A percentile compares a stretch with the other conserved stretches of the same genome.
phyloP scores from a whole-genome alignment of 2,329 filamentous ascomycete species.

The Emericellopsis cladophorae region DNA sequence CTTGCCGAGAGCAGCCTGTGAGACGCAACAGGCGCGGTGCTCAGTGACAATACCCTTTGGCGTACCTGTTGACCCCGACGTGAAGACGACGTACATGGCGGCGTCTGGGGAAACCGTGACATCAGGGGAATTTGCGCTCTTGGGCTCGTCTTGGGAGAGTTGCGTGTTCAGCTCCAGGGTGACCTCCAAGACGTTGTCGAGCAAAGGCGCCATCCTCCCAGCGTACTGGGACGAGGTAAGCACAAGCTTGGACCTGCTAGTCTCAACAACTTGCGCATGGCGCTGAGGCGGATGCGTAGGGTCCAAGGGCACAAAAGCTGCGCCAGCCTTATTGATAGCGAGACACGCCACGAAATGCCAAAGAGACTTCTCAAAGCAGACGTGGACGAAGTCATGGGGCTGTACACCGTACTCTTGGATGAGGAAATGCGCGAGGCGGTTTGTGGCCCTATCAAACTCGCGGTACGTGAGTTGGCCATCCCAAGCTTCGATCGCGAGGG shows the following conservation, averaged over 20 bases:
- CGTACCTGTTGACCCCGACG: conserved; percentile 10
- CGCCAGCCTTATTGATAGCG: conserved; percentile 5
- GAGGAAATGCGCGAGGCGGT: conserved; percentile 5
- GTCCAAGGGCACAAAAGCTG: conserved; percentile 3
- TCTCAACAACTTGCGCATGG: neutral
- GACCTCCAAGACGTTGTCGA: conserved; percentile 1
- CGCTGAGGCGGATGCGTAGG: conserved; percentile 1
- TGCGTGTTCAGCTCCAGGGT: neutral
- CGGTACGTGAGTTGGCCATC: conserved; percentile 25
- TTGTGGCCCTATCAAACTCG: conserved; percentile 12
- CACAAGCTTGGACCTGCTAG: neutral
- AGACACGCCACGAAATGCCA: conserved; percentile 3
- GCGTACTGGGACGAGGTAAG: neutral
- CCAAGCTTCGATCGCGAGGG: conserved; percentile 24
- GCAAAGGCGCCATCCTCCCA: neutral
- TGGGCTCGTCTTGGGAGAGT: neutral
- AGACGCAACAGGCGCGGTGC: conserved; percentile 5
- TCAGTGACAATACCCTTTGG: conserved; percentile 10
- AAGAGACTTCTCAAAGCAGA: conserved; percentile 4
- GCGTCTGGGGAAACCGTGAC: neutral
- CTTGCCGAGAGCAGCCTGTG: conserved; percentile 2
- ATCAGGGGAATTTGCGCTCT: neutral
- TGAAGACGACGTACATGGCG: conserved; percentile 9
- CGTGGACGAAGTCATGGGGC: neutral
- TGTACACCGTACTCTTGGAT: neutral